Percentiles rank a stretch among this genome's conserved stretches.
Evolutionary conservation across 495 filamentous ascomycete species (phyloP).

Genomic region (Penicillium robsamsonii): DNA sequence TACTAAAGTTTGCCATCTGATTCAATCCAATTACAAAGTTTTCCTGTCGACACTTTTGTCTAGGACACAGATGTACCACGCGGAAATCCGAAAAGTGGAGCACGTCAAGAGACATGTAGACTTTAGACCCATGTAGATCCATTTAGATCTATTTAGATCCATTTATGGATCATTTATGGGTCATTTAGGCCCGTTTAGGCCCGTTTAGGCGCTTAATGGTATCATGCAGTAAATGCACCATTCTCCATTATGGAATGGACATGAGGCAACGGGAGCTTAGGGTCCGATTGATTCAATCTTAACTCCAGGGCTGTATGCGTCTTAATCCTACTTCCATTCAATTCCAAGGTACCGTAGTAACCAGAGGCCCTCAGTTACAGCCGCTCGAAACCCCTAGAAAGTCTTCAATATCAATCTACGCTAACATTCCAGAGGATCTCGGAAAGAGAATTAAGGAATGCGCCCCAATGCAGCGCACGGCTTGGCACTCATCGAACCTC

Average conservation of each 20-base stretch:
- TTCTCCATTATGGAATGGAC: no score
- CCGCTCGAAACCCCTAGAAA: not conserved
- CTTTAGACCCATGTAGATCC: no score
- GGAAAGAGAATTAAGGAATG: constrained; percentile 10
- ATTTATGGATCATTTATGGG: no score
- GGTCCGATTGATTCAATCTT: no score
- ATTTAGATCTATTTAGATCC: no score
- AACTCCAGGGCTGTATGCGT: not conserved
- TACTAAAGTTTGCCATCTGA: constrained; percentile 15
- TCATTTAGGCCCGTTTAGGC: no score
- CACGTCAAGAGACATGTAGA: constrained; percentile 17
- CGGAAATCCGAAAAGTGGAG: constrained; percentile 18
- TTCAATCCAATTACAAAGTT: no score
- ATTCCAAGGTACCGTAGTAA: not conserved
- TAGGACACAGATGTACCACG: constrained; percentile 15
- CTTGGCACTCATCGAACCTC: constrained; percentile 11
- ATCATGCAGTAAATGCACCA: no score
- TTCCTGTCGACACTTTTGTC: constrained; percentile 1
- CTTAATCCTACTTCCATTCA: not conserved
- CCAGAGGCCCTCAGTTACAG: not conserved
- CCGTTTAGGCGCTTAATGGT: no score
- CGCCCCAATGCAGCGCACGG: constrained; percentile 12
- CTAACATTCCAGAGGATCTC: constrained; percentile 11
- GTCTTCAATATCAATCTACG: not conserved
- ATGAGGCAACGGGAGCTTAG: no score